phyloP scores from a whole-genome alignment of 2,329 filamentous ascomycete species.

The Aspergillus sp. region DNA sequence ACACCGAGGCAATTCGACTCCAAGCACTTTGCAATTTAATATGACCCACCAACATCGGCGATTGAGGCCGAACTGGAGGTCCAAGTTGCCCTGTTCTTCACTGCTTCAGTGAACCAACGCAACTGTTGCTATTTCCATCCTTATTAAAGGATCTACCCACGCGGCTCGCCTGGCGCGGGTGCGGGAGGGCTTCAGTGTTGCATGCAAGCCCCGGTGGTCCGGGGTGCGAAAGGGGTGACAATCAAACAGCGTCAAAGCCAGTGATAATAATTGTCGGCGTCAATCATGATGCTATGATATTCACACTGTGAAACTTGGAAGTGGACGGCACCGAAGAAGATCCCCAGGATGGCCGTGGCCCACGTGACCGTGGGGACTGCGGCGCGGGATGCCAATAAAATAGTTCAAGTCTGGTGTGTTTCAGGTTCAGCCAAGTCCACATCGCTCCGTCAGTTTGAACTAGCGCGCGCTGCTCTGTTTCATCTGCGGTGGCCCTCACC shows the following conservation, averaged over 20 bases:
- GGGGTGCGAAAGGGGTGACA: background rate
- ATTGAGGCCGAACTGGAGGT: conserved; percentile 18
- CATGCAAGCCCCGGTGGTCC: background rate
- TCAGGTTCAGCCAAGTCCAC: conserved; percentile 22
- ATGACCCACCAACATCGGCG: conserved; percentile 14
- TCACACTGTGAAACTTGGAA: background rate
- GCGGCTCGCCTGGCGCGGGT: background rate
- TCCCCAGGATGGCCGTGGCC: background rate
- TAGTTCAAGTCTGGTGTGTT: conserved; percentile 30
- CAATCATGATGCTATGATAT: conserved; percentile 10
- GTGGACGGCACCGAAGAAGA: background rate
- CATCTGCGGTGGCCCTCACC: conserved; percentile 15
- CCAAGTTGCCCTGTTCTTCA: conserved; percentile 17
- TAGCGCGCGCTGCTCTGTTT: conserved; percentile 25
- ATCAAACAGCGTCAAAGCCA: background rate
- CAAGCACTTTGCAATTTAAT: conserved; percentile 10
- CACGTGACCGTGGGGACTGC: conserved; percentile 13
- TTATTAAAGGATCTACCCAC: conserved; percentile 2
- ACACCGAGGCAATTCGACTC: background rate
- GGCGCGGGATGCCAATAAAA: conserved; percentile 5
- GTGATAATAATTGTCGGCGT: background rate
- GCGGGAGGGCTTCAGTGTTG: background rate
- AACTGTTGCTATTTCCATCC: background rate
- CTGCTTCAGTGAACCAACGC: too few relatives aligned
- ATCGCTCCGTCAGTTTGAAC: conserved; percentile 10